Conservation (phyloP, 2,329 filamentous ascomycete species). For the Colletotrichum sansevieriae region DNA sequence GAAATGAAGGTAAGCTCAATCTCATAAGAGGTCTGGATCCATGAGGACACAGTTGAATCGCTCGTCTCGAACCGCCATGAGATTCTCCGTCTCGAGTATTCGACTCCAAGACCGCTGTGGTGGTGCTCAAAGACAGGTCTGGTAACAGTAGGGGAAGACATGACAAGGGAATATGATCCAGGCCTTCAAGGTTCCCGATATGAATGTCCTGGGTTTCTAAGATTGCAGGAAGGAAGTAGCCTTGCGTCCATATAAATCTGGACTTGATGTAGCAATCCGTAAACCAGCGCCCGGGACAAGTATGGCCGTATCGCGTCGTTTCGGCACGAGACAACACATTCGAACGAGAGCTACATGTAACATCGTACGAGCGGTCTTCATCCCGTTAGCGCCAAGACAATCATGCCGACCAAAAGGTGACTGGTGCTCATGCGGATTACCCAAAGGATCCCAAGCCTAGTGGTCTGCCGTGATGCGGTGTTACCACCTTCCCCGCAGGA, state of each 20-base stretch:
- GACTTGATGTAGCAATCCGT: too few relatives aligned
- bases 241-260: not conserved
- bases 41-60: conserved; percentile 14
- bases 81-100: conserved; percentile 36
- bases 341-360: not conserved
- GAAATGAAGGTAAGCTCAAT: conserved; percentile 35
- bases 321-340: not conserved
- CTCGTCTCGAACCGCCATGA: conserved; percentile 41
- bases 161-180: not conserved
- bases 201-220: too few relatives aligned
- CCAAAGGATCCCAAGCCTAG: conserved; percentile 2
- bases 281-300: not conserved
- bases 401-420: conserved; percentile 2
- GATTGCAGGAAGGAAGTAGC: conserved; percentile 1
- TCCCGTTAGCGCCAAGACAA: conserved; percentile 1
- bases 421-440: not conserved
- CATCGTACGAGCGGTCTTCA: not conserved
- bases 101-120: conserved; percentile 41
- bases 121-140: conserved; percentile 42
- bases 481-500: conserved; percentile 11
- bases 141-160: conserved; percentile 25
- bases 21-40: conserved; percentile 42
- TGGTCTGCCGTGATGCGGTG: not conserved
- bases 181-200: too few relatives aligned
- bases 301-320: not conserved